phyloP scores from a whole-genome alignment of 192 early-diverging fungal species.

The Coemansia sp. region DNA sequence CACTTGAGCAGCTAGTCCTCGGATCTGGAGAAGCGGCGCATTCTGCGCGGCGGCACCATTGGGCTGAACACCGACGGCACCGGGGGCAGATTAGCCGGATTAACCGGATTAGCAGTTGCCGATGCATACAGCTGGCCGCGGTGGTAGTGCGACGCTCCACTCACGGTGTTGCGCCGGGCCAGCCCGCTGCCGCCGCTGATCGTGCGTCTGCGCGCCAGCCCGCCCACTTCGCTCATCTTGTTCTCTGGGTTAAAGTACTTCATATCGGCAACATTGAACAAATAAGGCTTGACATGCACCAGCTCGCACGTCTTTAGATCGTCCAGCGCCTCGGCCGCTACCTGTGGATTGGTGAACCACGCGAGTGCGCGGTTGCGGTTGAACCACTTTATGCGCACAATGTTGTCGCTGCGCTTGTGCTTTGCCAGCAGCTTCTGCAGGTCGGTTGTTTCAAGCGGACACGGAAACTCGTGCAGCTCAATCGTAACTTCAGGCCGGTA shows the following conservation, averaged over 20 bases:
- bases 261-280: conserved; percentile 44
- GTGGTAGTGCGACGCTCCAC: conserved; percentile 55
- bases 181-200: conserved; percentile 46
- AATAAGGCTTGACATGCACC: conserved; percentile 47
- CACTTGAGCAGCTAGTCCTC: conserved; percentile 6
- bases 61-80: conserved; percentile 30
- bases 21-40: conserved; percentile 33
- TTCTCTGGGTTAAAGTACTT: conserved; percentile 54
- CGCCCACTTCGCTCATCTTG: conserved; percentile 38
- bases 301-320: conserved; percentile 47
- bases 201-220: conserved; percentile 48
- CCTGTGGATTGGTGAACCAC: conserved; percentile 50
- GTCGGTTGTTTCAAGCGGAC: conserved; percentile 51
- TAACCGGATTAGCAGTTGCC: conserved; percentile 9
- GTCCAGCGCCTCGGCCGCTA: conserved; percentile 46
- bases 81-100: conserved; percentile 24
- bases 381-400: conserved; percentile 57
- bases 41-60: conserved; percentile 26
- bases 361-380: conserved; percentile 55
- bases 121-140: conserved; percentile 48
- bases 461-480: conserved; percentile 54
- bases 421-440: conserved; percentile 43
- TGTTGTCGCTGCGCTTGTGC: conserved; percentile 55
- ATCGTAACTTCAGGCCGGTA: conserved; percentile 55
- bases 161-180: conserved; percentile 56